phyloP scores from a whole-genome alignment of 1,139 yeast genomes.

The Protomyces macrosporus region DNA sequence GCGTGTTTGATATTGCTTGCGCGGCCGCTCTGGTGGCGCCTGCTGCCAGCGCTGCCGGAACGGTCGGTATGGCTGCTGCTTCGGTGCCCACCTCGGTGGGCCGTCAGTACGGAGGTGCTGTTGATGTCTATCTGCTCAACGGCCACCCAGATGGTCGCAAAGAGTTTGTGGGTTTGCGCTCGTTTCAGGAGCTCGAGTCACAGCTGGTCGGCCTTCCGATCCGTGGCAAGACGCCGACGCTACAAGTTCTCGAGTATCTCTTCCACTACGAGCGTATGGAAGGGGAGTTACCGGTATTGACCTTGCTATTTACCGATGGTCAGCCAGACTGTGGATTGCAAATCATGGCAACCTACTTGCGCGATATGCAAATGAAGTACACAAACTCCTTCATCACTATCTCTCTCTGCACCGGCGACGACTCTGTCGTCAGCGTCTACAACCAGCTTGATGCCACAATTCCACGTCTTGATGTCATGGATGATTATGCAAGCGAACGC shows the following conservation, averaged over 20 bases:
- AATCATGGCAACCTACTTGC: conserved; percentile 2
- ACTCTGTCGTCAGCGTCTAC: conserved; percentile 17
- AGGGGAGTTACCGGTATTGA: conserved; percentile 17
- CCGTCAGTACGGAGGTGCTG: neutral
- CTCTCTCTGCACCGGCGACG: conserved; percentile 22
- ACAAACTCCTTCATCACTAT: conserved; percentile 13
- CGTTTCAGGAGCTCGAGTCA: conserved; percentile 7
- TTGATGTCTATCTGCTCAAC: conserved; percentile 19
- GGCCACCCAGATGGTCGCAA: conserved; percentile 25
- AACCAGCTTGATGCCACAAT: conserved; percentile 10
- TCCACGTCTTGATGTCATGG: conserved; percentile 21
- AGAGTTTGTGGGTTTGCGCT: conserved; percentile 7
- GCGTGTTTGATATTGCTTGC: conserved; percentile 21
- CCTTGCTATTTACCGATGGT: conserved; percentile 20
- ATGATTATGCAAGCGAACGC: conserved; percentile 8
- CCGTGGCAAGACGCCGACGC: conserved; percentile 20
- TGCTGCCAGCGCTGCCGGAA: neutral
- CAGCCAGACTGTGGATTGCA: conserved; percentile 24
- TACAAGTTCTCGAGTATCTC: conserved; percentile 12
- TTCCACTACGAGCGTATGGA: conserved; percentile 18
- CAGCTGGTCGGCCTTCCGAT: conserved; percentile 15
- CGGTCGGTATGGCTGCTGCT: neutral
- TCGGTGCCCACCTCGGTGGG: conserved; percentile 8
- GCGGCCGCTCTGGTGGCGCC: neutral
- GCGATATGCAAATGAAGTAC: neutral